A percentile compares a stretch with the other conserved stretches of the same genome.
Conservation (phyloP, 2,329 filamentous ascomycete genomes). For the Pseudocercospora fuligena region DNA sequence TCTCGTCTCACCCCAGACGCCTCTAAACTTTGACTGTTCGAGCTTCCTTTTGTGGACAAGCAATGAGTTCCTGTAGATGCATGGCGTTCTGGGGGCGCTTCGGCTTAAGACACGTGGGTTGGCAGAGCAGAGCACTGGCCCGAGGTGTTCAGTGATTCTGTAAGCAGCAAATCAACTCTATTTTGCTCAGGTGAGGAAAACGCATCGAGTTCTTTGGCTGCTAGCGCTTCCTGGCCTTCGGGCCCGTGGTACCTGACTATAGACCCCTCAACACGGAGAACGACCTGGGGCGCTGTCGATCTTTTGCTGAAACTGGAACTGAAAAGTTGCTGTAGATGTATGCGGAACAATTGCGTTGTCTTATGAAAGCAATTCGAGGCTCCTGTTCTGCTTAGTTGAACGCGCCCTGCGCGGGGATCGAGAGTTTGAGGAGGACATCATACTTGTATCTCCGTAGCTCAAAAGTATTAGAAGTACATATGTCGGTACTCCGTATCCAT, state of each 20-base stretch:
- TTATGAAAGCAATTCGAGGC: not conserved
- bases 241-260: not conserved
- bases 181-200: not conserved
- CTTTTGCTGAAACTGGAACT: not conserved
- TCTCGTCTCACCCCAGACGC: not conserved
- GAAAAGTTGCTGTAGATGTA: not conserved
- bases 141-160: not conserved
- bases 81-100: not conserved
- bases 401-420: not conserved
- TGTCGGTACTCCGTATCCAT: not conserved
- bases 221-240: not conserved
- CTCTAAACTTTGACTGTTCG: not conserved
- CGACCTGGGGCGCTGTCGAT: not conserved
- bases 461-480: not conserved
- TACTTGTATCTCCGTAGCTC: not conserved
- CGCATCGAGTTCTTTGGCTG: not conserved
- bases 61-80: not conserved
- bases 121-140: no score
- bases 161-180: not conserved
- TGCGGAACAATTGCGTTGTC: not conserved
- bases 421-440: not conserved
- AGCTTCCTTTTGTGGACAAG: not conserved
- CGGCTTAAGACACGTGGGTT: not conserved
- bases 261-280: not conserved
- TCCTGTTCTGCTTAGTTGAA: not conserved